Base-by-base conservation (phyloP, 2,329 filamentous ascomycete genomes). In the Helminthosporium solani region DNA sequence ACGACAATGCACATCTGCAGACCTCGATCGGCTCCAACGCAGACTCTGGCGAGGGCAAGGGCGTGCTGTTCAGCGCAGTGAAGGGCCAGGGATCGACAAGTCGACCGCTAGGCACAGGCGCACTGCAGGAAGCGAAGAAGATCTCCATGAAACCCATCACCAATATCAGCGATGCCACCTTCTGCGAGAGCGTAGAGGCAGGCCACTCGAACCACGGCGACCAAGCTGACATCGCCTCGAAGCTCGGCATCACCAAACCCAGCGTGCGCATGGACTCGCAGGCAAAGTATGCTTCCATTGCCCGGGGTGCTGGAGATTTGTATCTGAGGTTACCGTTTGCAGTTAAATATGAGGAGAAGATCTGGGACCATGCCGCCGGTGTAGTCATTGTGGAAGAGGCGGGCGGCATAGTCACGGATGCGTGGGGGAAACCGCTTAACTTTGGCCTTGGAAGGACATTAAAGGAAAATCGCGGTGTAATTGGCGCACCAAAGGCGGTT, bases 311-410 rank as follows among this genome's bases (percentile, higher is more conserved):
- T 4, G 94, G 91, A 40, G 94, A 99, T 66, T 85, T 99, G 56
- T 99, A 99, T 74, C 80, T 99, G 47, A 83, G 95, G 43, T 75
- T 99, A 47, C 94, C 94, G 3, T 86, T 89, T 21, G 87, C 83
- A 68, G 87, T 86, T 59, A 85, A 86, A 43, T 99, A 99, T 75
- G 84, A 95, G 70, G 94, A 99, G 79, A 99, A 99, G 82, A 99
- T 99, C 58, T 99, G 94, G 94, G 94, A 99, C 68, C 94, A 99
- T 70, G 94, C 94, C 15, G 94, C 92, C 11, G 94, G 94, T 33
- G 91, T 96, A 63, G 75, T 99, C 48, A 91, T 99, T 57, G 94
- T 97, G 33, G 81, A 91, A 46, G 95, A 99, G 74, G 90, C 94
- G 2, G 94, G 94, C 41, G 95, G 94, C 39, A 78, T 87, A 63